Conservation (phyloP, 192 early-diverging fungal species). For the Irineochytrium annulatum region DNA sequence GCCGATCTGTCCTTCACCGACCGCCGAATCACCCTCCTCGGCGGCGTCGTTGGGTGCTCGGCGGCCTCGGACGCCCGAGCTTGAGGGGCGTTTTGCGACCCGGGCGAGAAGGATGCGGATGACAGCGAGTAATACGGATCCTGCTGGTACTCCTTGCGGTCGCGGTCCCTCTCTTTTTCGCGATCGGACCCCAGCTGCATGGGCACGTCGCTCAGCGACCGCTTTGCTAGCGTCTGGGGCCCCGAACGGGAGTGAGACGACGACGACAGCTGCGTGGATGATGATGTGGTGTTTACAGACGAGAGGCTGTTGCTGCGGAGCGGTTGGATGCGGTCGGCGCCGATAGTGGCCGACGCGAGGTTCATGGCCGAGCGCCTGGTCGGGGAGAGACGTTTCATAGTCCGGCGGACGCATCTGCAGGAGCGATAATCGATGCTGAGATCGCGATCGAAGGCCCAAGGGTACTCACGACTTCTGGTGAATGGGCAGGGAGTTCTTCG, state of each 20-base stretch:
- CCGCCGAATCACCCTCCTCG: neutral
- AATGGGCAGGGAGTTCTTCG: conserved; percentile 29
- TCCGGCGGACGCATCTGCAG: conserved; percentile 22
- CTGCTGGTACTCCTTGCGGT: no score
- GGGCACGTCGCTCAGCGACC: conserved; percentile 14
- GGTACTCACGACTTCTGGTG: conserved; percentile 36
- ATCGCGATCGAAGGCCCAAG: neutral
- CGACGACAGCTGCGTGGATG: no score
- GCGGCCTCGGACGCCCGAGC: conserved; percentile 1
- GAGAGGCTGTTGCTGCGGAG: neutral
- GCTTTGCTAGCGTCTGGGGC: neutral
- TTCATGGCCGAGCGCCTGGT: neutral
- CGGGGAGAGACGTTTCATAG: neutral
- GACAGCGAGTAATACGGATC: no score
- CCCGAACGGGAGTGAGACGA: no score
- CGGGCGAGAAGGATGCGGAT: neutral
- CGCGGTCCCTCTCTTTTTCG: no score
- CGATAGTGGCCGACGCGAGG: neutral
- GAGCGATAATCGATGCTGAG: neutral
- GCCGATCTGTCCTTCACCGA: neutral
- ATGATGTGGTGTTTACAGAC: neutral
- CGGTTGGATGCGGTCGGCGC: neutral
- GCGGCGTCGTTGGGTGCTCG: neutral
- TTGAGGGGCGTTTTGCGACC: neutral
- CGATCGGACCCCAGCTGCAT: neutral